These are phyloP conservation scores for Diaporthe velutina DNA, from an alignment of 2,329 filamentous ascomycete species.

Conservation along the genomic window DNA sequence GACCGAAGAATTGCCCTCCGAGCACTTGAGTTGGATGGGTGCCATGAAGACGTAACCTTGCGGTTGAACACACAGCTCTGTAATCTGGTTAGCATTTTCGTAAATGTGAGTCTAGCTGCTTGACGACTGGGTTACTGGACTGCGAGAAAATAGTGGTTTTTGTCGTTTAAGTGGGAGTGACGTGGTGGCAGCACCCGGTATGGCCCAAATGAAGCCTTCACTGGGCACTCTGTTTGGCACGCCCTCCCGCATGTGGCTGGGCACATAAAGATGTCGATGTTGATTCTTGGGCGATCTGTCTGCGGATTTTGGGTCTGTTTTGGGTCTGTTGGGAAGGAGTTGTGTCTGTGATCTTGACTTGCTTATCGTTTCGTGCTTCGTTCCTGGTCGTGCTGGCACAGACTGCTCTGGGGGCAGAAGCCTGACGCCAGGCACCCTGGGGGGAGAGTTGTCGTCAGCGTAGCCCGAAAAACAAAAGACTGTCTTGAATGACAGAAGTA, in stretches of 20 bases:
- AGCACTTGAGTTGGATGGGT: too few species aligned
- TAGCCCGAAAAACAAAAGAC: not conserved
- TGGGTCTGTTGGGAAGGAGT: not conserved
- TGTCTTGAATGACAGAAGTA: too few species aligned
- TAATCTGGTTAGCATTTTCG: not conserved
- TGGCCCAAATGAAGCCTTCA: not conserved
- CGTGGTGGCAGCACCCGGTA: not conserved
- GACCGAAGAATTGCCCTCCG: too few species aligned
- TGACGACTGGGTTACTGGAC: slow-evolving; percentile 8
- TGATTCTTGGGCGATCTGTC: not conserved
- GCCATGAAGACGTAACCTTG: not conserved
- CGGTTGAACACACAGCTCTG: not conserved
- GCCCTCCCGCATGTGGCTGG: rapidly evolving
- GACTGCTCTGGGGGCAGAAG: not conserved
- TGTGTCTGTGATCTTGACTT: not conserved
- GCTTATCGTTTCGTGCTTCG: not conserved
- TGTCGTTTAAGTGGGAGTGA: not conserved
- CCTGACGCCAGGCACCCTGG: not conserved
- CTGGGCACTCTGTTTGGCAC: not conserved
- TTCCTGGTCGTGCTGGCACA: not conserved
- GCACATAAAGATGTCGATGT: not conserved
- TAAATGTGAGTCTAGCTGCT: not conserved
- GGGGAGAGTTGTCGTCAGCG: too few species aligned
- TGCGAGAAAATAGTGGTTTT: not conserved
- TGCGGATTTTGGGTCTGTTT: too few species aligned